Percentiles rank a stretch among this genome's conserved stretches.
Conservation (phyloP, 2,329 filamentous ascomycete species). For the Harringtonia aguacate region DNA sequence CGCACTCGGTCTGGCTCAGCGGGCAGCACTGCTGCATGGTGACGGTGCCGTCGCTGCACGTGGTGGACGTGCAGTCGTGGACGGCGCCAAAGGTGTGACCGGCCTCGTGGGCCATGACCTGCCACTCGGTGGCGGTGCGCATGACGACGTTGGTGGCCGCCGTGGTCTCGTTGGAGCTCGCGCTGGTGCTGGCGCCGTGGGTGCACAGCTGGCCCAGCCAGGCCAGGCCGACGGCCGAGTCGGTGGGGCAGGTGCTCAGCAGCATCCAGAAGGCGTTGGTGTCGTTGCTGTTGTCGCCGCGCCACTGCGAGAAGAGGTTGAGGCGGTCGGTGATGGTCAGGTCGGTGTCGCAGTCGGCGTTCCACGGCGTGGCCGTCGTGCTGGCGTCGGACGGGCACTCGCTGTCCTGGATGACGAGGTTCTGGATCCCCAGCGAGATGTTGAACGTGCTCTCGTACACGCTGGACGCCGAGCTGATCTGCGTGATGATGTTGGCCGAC, state of each 20-base stretch:
- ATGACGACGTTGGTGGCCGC: conserved; percentile 85
- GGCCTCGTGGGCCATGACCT: conserved; percentile 88
- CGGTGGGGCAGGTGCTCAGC: conserved; percentile 71
- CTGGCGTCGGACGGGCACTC: conserved; percentile 60
- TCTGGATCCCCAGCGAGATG: conserved; percentile 81
- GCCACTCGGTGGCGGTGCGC: conserved; percentile 76
- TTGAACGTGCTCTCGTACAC: conserved; percentile 90
- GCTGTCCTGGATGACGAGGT: conserved; percentile 66
- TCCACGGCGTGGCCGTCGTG: conserved; percentile 66
- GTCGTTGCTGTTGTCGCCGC: conserved; percentile 55
- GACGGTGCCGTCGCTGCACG: conserved; percentile 52
- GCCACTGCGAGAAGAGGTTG: conserved; percentile 82
- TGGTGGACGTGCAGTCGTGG: conserved; percentile 70
- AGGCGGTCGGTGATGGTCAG: conserved; percentile 65
- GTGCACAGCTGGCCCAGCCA: conserved; percentile 87
- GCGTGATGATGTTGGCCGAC: conserved; percentile 63
- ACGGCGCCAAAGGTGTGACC: conserved; percentile 94
- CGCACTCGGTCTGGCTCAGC: conserved; percentile 53
- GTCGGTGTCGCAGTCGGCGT: conserved; percentile 57
- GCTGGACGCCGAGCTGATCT: conserved; percentile 78
- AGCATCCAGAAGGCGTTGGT: conserved; percentile 89
- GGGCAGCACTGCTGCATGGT: conserved; percentile 63
- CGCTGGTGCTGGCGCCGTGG: conserved; percentile 42
- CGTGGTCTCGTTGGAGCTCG: conserved; percentile 56
- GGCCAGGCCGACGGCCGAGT: conserved; percentile 76